phyloP scores from a whole-genome alignment of 1,284 basidiomycete genomes.

The Sanghuangporus weigelae region DNA sequence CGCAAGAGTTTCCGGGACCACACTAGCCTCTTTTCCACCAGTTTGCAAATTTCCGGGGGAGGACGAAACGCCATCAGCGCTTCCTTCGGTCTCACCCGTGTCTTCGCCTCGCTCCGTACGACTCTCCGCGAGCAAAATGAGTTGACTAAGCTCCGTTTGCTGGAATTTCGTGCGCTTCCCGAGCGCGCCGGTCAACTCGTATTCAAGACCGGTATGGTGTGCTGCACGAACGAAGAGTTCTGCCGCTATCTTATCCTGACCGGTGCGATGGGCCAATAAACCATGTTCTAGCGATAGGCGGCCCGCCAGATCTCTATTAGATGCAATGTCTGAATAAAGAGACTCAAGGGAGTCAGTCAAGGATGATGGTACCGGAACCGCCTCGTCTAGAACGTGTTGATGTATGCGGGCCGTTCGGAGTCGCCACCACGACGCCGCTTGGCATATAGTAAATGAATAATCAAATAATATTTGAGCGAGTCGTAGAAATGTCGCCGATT shows the following conservation, averaged over 20 bases:
- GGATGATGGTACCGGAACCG: conserved; percentile 55
- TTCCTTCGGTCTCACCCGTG: not conserved
- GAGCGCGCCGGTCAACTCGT: conserved; percentile 89
- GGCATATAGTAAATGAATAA: conserved; percentile 40
- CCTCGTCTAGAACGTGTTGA: conserved; percentile 83
- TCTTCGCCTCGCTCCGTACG: conserved; percentile 28
- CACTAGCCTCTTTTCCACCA: conserved; percentile 20
- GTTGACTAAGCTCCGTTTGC: conserved; percentile 78
- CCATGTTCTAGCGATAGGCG: conserved; percentile 78
- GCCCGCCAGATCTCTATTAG: conserved; percentile 62
- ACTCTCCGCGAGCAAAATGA: conserved; percentile 92
- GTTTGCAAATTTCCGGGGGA: conserved; percentile 16
- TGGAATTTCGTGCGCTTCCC: conserved; percentile 97
- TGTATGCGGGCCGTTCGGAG: conserved; percentile 75
- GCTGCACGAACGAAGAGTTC: conserved; percentile 81
- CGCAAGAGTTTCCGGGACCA: conserved; percentile 71
- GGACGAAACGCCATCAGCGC: conserved; percentile 3
- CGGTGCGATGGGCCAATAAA: conserved; percentile 68
- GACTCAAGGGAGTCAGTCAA: conserved; percentile 45
- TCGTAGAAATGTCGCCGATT: conserved; percentile 67
- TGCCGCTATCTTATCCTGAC: conserved; percentile 75
- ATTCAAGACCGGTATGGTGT: conserved; percentile 73
- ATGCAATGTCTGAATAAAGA: conserved; percentile 37
- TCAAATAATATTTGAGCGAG: conserved; percentile 72
- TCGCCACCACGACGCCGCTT: conserved; percentile 70